Evolutionary conservation across 2,329 filamentous ascomycete genomes (phyloP), one percentile per base, ranked within the genome.

Genomic region (Cladorrhinum sp.): DNA sequence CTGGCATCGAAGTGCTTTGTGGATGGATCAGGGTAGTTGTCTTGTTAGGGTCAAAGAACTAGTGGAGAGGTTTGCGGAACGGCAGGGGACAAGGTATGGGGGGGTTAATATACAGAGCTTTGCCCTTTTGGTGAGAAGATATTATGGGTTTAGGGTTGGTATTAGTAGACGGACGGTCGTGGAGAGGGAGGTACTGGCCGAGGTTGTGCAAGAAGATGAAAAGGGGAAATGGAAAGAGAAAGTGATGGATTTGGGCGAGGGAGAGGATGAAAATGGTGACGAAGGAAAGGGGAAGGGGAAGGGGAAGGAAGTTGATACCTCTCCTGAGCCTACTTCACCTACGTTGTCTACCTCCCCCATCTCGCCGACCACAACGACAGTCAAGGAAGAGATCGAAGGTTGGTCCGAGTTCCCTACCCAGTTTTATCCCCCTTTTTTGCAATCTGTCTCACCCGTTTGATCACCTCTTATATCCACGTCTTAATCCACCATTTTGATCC

Each of bases 121-220:
- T 65, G 32, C 55, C 56, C 2, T 68, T 3, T 50, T 68, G 36
- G 64, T 66, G 6, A 50, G 65, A 12, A 57, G 66, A 16, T 66
- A 67, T 38, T 60, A 65, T 45, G 62, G 65, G 13, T 45, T 38
- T 53, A 57, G 63, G 10, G 60, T 59, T 18, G 57, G 29, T 2
- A 38, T 58, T 8, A 36, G 13, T 36, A 29, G 53, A 29, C 23
- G 38, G 23, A 56, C n/a, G 53, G 38, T 13, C 49, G 36, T 12
- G 23, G 36, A 18, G 25, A 56, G n/a, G 20, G 54, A 20, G 4
- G n/a, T n/a, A n/a, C n/a, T n/a, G 16, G 24, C 13, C 6, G 13
- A 36, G 10, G 16, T 18, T 7, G 38, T 48, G 36, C 36, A 48
- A 12, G 53, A 55, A 12, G 20, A 36, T 52, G n/a, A n/a, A n/a